phyloP scores from a whole-genome alignment of 2,329 filamentous ascomycete species.

The Nigrospora sphaerica region DNA sequence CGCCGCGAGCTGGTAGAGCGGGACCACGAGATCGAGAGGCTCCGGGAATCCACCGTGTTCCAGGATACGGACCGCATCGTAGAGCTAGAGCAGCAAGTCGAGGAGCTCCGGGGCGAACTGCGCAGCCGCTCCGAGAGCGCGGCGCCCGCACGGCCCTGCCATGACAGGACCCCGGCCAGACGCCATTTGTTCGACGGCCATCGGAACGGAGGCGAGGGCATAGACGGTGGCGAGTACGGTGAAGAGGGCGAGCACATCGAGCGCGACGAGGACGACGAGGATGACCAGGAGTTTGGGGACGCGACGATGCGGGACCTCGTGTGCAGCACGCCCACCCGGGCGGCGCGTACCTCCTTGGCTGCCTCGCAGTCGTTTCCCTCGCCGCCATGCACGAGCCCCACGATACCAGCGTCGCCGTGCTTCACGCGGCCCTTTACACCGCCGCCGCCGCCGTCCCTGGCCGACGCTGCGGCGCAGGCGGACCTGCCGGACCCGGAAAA shows the following conservation, averaged over 20 bases:
- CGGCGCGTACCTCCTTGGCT: slow-evolving; percentile 11
- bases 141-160: slow-evolving; percentile 12
- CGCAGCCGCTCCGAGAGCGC: slow-evolving; percentile 5
- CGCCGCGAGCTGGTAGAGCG: slow-evolving; percentile 38
- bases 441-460: slow-evolving; percentile 14
- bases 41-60: slow-evolving; percentile 42
- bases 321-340: slow-evolving; percentile 42
- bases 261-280: slow-evolving; percentile 28
- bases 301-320: slow-evolving; percentile 41
- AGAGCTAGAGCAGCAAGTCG: slow-evolving; percentile 28
- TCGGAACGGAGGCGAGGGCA: slow-evolving; percentile 18
- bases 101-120: slow-evolving; percentile 22
- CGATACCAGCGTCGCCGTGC: slow-evolving; percentile 27
- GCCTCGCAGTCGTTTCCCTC: slow-evolving; percentile 40
- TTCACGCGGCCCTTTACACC: slow-evolving; percentile 14
- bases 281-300: slow-evolving; percentile 37
- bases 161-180: slow-evolving; percentile 45
- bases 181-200: slow-evolving; percentile 40
- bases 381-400: slow-evolving; percentile 45
- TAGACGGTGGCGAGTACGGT: slow-evolving; percentile 18
- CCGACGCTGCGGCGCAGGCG: slow-evolving; percentile 32
- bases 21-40: slow-evolving; percentile 45
- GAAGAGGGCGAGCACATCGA: too few relatives aligned
- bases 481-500: slow-evolving; percentile 34
- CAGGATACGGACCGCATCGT: slow-evolving; percentile 36